Evolutionary conservation across 2,329 filamentous ascomycete species (phyloP), one percentile per base, ranked within the genome.

Genomic region (Hypomyces rosellus): DNA sequence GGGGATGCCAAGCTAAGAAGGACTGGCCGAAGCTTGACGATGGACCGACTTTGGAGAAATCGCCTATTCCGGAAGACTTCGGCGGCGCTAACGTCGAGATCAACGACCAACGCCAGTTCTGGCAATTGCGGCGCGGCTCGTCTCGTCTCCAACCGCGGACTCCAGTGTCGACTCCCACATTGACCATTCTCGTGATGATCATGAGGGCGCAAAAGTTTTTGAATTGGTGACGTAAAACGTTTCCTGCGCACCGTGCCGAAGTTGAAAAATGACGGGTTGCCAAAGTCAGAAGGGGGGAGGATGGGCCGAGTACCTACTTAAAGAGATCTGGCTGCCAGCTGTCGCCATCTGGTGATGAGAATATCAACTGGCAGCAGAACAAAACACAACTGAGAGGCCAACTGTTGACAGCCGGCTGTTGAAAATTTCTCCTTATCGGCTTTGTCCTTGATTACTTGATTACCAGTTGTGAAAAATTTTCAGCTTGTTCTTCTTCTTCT

Each of bases 21-120:
- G 16, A 18, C 30, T 37, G 44, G 33, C 49, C 45, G 50, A 41
- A 41, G 44, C 34, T 41, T 33, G 34, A 45, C 34, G 43, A 45
- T 41, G 34, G 22, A 39, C 18, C 18, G 39, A 47, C 16, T 38
- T 43, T 41, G 38, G 40, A 41, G 45, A 45, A 45, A 50, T 47
- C 2, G 38, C 51, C 45, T 22, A 3, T 41, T 12, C 34, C 12
- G 48, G 51, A 44, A 40, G 6, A 5, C 1, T 0, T 39, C 51
- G 51, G 51, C 51, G 51, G 45, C 48, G 48, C 51, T 53, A 53
- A 34, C 51, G 20, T 18, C 12, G 12, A 4, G n/a, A 14, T n/a
- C 13, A 18, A 18, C 25, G 9, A 30, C 25, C 25, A 30, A 20
- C 14, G 5, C 50, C 36, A 41, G 33, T 45, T 36, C 1, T 45